Evolutionary conservation across 2,329 filamentous ascomycete species (phyloP).

Genomic region (Sporothrix luriei): DNA sequence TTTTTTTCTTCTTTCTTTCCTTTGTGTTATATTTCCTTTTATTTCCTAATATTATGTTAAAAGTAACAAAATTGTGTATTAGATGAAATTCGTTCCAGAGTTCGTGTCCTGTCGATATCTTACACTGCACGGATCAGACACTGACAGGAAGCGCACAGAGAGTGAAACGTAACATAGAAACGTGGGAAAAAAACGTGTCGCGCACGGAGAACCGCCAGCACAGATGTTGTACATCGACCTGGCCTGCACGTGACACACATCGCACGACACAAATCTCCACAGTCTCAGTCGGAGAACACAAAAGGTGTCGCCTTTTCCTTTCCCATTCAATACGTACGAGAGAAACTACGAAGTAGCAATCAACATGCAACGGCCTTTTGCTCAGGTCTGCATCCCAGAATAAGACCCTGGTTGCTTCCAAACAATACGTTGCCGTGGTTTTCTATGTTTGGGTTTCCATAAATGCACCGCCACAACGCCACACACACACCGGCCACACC

Average conservation of each 20-base stretch:
- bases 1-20: not conserved
- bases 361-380: not conserved
- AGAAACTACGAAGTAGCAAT: not conserved
- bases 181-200: conserved; percentile 18
- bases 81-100: no score
- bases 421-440: not conserved
- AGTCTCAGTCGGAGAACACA: not conserved
- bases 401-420: no score
- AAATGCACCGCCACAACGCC: conserved; percentile 26
- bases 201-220: conserved; percentile 2
- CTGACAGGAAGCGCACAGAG: not conserved
- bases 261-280: not conserved
- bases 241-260: conserved; percentile 3
- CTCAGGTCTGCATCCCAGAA: no score
- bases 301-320: not conserved
- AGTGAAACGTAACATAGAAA: conserved; percentile 6
- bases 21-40: not conserved
- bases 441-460: conserved; percentile 1
- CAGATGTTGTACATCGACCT: not conserved
- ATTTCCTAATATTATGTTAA: not conserved
- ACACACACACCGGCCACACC: not conserved
- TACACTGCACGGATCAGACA: not conserved
- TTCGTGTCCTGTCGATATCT: not conserved
- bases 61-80: no score
- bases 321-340: not conserved